Evolutionary conservation across 352 stramenopile genomes (phyloP), one percentile per base, ranked within the genome.

Genomic region (Phytophthora parvispora): DNA sequence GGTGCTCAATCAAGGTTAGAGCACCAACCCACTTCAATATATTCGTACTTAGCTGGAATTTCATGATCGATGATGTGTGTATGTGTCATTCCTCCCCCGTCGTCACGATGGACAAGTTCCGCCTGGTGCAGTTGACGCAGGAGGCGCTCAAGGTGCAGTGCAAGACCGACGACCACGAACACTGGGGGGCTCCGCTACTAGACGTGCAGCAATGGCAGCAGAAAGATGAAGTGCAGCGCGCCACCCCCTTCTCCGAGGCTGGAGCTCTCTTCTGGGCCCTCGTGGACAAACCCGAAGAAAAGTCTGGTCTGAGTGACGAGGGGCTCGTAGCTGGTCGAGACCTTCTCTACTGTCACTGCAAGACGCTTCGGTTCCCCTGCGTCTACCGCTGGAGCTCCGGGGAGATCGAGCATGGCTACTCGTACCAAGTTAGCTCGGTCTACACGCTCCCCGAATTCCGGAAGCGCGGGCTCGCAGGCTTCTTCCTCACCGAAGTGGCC

Each of bases 211-310:
- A 84, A 63, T 91, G 86, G 54, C 79, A 86, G 52, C 43, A 47
- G 16, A 82, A 87, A 29, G 81, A 89, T 56, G 48, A 58, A 50
- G 45, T 71, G 16, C 75, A 90, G 64, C 83, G 83, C 16, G 55
- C 52, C 24, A 89, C 75, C 4, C 47, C 71, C 6, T 83, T 86
- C 52, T 84, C 83, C 10, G 50, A 78, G 59, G 57, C 58, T 12
- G 74, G 78, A 9, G 76, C 83, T 13, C 74, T 87, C 64, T 91
- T 84, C 75, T 91, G 79, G 77, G 83, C 78, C 1, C 78, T 89
- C 0, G 80, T 91, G 5, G 75, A 81, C 50, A 64, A 64, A 20
- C 34, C 32, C 27, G 74, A 77, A 6, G 29, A 51, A 6, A 60
- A 60, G 27, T 50, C 61, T n/a, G n/a, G n/a, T n/a, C 16, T 47